Base-by-base conservation (phyloP, 768 basidiomycete genomes). In the Hortiboletus flavorubellus region DNA sequence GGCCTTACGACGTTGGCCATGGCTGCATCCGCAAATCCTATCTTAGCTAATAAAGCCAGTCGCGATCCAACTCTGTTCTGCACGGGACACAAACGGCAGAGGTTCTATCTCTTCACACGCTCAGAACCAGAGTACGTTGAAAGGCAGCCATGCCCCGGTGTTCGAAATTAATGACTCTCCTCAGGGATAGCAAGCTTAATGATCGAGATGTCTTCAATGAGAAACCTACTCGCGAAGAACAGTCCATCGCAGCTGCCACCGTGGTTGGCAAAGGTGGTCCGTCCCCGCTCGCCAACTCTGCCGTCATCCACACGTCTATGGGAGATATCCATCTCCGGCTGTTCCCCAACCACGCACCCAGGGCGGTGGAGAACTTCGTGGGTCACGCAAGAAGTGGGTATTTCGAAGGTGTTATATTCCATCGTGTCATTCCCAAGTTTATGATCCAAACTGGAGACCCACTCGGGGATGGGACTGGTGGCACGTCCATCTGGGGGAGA, bases 201-300 rank as follows among this genome's bases (percentile, higher is more conserved):
- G 96, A 98, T 60, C 87, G 97, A 54, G 97, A 99, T 62, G 87
- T 99, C 51, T 98, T 98, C 82, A 99, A 99, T 71, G 97, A 99
- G 73, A 82, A 89, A 44, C 97, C 97, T 3, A 98, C 96, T 1
- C 83, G 94, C 48, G 97, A 98, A 68, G 97, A 99, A 66, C 94
- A 93, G 69, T 88, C 84, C 31, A 83, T 95, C 46, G 93, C 93
- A 4, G 71, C 86, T 8, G 77, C 88, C 1, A 77, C 82, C 4
- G 69, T 72, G 2, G 65, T 79, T 12, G 71, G 78, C 58, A 74
- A 72, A 62, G 70, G 75, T 53, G 82, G 85, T 1, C 85, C 86
- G 8, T 87, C 90, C 2, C 84, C 85, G 0, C 72, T 93, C 33
- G 89, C 93, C 23, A 83, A 85, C 56, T 76, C 83, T 9, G 92